Conservation (phyloP, 1,284 basidiomycete genomes). For the Rhizoctonia solani region DNA sequence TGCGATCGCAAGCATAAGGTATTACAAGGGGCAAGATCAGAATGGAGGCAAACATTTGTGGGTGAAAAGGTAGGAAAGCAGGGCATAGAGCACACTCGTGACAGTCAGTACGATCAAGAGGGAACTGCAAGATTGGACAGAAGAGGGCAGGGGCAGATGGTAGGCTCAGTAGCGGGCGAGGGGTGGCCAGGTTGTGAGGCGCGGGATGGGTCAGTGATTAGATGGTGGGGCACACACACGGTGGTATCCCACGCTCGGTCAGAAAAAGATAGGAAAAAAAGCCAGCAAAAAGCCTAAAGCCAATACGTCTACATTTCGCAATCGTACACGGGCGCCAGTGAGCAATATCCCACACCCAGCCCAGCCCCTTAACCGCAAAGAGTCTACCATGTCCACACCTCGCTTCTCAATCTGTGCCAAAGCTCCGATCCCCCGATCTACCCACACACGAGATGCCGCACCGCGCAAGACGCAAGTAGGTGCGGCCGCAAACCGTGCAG, state of each 20-base stretch:
- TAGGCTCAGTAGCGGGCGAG: neutral
- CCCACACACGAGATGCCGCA: constrained; percentile 10
- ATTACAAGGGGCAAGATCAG: constrained; percentile 11
- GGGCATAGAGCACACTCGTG: constrained; percentile 25
- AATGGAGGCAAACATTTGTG: neutral
- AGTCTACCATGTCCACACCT: constrained; percentile 23
- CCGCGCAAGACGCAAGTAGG: neutral
- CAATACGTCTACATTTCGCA: constrained; percentile 33
- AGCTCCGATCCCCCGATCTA: neutral
- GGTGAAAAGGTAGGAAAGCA: neutral
- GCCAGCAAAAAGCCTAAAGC: constrained; percentile 1
- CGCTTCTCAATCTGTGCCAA: too few relatives aligned
- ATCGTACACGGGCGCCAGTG: constrained; percentile 33
- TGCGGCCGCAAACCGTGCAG: constrained; percentile 9
- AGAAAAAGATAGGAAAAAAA: neutral
- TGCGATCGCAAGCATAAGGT: constrained; percentile 21
- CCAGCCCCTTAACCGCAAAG: constrained; percentile 26
- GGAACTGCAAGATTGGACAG: neutral
- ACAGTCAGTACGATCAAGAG: constrained; percentile 1
- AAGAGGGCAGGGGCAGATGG: neutral
- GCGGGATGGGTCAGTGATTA: neutral
- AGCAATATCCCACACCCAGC: constrained; percentile 27
- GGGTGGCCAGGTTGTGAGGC: neutral
- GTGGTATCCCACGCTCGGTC: constrained; percentile 1
- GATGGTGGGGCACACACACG: neutral